Percentiles rank a stretch among this genome's conserved stretches.
Evolutionary conservation across 2,329 filamentous ascomycete species (phyloP).

Genomic region (Fusarium hostae): DNA sequence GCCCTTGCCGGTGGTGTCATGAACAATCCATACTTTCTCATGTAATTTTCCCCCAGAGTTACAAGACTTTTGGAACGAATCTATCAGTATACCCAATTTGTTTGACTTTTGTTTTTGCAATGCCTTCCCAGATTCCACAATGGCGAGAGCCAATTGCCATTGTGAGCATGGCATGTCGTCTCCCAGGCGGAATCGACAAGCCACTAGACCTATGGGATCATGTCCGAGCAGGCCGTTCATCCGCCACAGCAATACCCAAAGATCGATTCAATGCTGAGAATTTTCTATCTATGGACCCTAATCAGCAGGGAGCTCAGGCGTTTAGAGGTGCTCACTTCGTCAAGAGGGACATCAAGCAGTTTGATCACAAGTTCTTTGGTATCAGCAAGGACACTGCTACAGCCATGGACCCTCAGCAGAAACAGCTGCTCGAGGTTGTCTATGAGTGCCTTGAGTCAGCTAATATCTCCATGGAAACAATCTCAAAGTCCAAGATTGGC

Average conservation of each 20-base stretch:
- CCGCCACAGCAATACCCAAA: conserved; percentile 37
- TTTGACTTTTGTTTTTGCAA: conserved; percentile 15
- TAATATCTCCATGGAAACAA: conserved; percentile 38
- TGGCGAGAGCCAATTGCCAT: conserved; percentile 42
- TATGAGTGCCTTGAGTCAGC: conserved; percentile 42
- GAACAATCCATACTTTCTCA: neutral
- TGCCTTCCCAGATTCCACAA: conserved; percentile 37
- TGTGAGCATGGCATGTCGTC: conserved; percentile 41
- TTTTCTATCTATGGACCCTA: conserved; percentile 40
- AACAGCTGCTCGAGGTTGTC: conserved; percentile 40
- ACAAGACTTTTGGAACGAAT: neutral
- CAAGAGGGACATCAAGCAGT: conserved; percentile 40
- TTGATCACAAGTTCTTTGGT: conserved; percentile 43
- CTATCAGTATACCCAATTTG: neutral
- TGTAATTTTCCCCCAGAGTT: neutral
- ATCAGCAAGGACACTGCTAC: conserved; percentile 42
- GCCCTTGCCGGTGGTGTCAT: neutral
- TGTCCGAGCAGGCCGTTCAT: conserved; percentile 37
- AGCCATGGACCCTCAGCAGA: conserved; percentile 42
- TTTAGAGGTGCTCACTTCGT: conserved; percentile 41
- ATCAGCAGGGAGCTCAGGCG: conserved; percentile 38
- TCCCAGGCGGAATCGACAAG: conserved; percentile 41
- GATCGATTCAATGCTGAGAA: conserved; percentile 43
- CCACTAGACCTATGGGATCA: conserved; percentile 41
- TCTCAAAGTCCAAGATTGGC: conserved; percentile 41